phyloP scores from a whole-genome alignment of 2,329 filamentous ascomycete species.

The Mycocentrospora acerina region DNA sequence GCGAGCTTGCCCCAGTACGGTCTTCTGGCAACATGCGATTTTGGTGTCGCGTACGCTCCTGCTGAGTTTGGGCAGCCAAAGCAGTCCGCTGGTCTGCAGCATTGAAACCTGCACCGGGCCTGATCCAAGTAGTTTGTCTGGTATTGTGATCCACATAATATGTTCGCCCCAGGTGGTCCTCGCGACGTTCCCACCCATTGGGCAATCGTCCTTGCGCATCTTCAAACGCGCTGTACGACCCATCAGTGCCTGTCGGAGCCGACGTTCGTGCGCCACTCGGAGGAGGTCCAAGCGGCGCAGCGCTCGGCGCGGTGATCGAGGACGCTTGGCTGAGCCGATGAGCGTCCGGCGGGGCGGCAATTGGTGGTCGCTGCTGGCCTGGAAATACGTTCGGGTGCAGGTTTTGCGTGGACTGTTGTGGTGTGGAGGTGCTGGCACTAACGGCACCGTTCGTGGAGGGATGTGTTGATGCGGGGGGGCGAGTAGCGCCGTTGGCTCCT shows the following conservation, averaged over 20 bases:
- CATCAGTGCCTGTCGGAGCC: slow-evolving; percentile 45
- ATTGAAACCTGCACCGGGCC: slow-evolving; percentile 78
- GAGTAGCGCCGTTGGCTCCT: slow-evolving; percentile 39
- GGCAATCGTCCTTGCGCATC: slow-evolving; percentile 92
- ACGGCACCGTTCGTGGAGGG: slow-evolving; percentile 43
- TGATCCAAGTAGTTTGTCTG: slow-evolving; percentile 92
- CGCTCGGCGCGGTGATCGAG: slow-evolving; percentile 45
- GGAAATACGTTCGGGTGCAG: slow-evolving; percentile 43
- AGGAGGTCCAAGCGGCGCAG: slow-evolving; percentile 37
- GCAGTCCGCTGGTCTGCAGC: slow-evolving; percentile 75
- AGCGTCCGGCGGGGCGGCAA: slow-evolving; percentile 24
- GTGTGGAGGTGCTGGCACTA: slow-evolving; percentile 38
- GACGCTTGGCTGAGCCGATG: slow-evolving; percentile 33
- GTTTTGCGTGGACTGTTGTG: slow-evolving; percentile 41
- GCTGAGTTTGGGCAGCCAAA: slow-evolving; percentile 86
- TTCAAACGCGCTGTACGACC: slow-evolving; percentile 82
- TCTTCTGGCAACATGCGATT: slow-evolving; percentile 96
- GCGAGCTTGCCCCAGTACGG: slow-evolving; percentile 88
- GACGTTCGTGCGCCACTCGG: slow-evolving; percentile 31
- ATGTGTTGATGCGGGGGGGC: slow-evolving; percentile 44
- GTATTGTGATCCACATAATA: slow-evolving; percentile 99
- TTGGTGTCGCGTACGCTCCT: slow-evolving; percentile 90
- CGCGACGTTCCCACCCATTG: slow-evolving; percentile 91
- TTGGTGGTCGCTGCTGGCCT: slow-evolving; percentile 32
- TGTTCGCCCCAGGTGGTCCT: slow-evolving; percentile 91